Percentiles rank a stretch among this genome's conserved stretches.
These are phyloP conservation scores for Drechslerella coelobrocha DNA, from an alignment of 2,329 filamentous ascomycete species.

Conservation along the genomic window DNA sequence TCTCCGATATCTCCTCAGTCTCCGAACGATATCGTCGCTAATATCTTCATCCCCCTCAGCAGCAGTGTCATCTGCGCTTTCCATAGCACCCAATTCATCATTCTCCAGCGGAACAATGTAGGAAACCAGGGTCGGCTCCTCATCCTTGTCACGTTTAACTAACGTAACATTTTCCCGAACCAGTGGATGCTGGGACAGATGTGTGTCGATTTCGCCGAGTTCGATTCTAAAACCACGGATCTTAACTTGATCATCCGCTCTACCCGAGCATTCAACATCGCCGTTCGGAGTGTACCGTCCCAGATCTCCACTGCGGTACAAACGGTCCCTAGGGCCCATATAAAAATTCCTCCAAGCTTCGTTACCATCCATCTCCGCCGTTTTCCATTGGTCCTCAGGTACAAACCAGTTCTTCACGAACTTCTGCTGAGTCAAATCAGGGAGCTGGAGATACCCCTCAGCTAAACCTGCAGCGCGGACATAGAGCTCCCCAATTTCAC, in stretches of 20 bases:
- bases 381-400: conserved; percentile 73
- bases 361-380: conserved; percentile 62
- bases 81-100: conserved; percentile 52
- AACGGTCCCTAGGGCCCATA: conserved; percentile 79
- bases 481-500: conserved; percentile 84
- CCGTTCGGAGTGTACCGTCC: conserved; percentile 75
- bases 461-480: conserved; percentile 82
- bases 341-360: conserved; percentile 82
- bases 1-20: conserved; percentile 68
- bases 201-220: conserved; percentile 87
- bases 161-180: conserved; percentile 86
- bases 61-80: conserved; percentile 60
- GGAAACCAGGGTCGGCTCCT: conserved; percentile 84
- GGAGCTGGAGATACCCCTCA: conserved; percentile 72
- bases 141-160: conserved; percentile 80
- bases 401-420: conserved; percentile 89
- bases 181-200: conserved; percentile 75
- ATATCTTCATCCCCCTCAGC: conserved; percentile 66
- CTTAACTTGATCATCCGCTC: conserved; percentile 90
- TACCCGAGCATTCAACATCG: conserved; percentile 77
- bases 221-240: conserved; percentile 96
- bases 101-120: conserved; percentile 75
- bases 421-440: conserved; percentile 73
- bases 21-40: conserved; percentile 64
- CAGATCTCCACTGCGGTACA: conserved; percentile 88